Evolutionary conservation across 2,329 filamentous ascomycete genomes (phyloP).

Genomic region (Bisporella sp.): DNA sequence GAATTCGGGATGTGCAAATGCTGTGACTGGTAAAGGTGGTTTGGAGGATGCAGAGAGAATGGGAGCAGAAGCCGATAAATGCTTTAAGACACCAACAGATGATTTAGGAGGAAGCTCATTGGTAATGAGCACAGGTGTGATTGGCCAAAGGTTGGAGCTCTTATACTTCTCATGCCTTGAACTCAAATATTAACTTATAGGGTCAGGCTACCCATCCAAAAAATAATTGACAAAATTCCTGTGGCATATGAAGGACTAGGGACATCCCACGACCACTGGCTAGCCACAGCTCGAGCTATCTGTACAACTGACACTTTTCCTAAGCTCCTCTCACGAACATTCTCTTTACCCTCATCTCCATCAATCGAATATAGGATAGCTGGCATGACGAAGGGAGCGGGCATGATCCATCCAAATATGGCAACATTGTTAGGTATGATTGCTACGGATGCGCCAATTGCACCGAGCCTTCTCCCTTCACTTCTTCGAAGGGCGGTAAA

Average conservation of each 20-base stretch:
- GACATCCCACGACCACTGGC: conserved; percentile 73
- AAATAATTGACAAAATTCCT: conserved; percentile 80
- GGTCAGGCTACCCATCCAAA: conserved; percentile 73
- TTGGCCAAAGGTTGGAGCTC: conserved; percentile 67
- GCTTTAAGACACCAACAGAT: conserved; percentile 40
- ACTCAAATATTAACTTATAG: neutral
- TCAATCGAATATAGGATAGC: conserved; percentile 71
- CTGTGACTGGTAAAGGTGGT: conserved; percentile 86
- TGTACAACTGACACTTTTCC: conserved; percentile 98
- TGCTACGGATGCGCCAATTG: conserved; percentile 83
- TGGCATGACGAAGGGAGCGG: conserved; percentile 93
- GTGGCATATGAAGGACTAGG: conserved; percentile 65
- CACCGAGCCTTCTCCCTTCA: conserved; percentile 55
- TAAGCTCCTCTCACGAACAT: conserved; percentile 78
- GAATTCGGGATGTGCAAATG: conserved; percentile 96
- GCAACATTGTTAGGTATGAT: conserved; percentile 85
- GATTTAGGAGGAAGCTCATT: conserved; percentile 57
- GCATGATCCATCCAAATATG: conserved; percentile 99
- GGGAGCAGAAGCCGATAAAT: conserved; percentile 69
- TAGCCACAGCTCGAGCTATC: conserved; percentile 78
- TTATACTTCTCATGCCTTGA: neutral
- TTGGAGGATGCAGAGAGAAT: conserved; percentile 83
- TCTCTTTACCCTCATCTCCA: conserved; percentile 75
- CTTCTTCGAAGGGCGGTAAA: conserved; percentile 70
- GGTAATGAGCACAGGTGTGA: conserved; percentile 98